These are phyloP conservation scores for Pichia cabralensis DNA, from an alignment of 805 yeast species.

Conservation along the genomic window DNA sequence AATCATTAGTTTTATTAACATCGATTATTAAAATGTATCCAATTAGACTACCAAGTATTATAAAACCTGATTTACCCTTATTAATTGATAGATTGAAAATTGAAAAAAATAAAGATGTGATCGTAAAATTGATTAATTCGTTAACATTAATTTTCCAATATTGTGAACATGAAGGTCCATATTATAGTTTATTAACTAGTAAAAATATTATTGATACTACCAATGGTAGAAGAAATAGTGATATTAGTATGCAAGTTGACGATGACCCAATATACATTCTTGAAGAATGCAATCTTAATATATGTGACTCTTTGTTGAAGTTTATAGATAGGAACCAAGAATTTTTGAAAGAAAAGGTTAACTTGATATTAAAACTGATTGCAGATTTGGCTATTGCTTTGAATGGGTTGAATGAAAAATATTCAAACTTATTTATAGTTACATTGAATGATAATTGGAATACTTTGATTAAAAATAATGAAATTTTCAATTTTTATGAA, in stretches of 20 bases:
- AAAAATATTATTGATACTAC: slow-evolving; percentile 16
- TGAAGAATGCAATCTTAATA: slow-evolving; percentile 1
- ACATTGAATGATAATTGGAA: slow-evolving; percentile 14
- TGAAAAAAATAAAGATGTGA: slow-evolving; percentile 41
- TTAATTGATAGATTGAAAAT: slow-evolving; percentile 26
- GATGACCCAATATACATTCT: slow-evolving; percentile 22
- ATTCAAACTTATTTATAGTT: slow-evolving; percentile 13
- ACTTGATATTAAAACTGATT: slow-evolving; percentile 11
- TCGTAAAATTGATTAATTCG: slow-evolving; percentile 38
- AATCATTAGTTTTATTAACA: slow-evolving; percentile 34
- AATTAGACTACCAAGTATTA: slow-evolving; percentile 25
- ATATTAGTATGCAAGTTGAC: slow-evolving; percentile 28
- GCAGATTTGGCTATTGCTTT: slow-evolving; percentile 19
- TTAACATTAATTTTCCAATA: slow-evolving; percentile 30
- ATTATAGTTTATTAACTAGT: slow-evolving; percentile 21
- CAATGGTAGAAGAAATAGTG: slow-evolving; percentile 24
- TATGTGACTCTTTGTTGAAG: slow-evolving; percentile 14
- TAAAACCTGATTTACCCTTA: slow-evolving; percentile 21
- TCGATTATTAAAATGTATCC: slow-evolving; percentile 31
- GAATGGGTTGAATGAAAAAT: slow-evolving; percentile 17
- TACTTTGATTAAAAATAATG: too few species aligned
- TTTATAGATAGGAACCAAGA: slow-evolving; percentile 8
- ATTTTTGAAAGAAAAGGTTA: slow-evolving; percentile 15
- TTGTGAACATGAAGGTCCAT: slow-evolving; percentile 23
- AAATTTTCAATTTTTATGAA: slow-evolving; percentile 29